phyloP scores from a whole-genome alignment of 768 basidiomycete genomes.

The Pleurotus djamor region DNA sequence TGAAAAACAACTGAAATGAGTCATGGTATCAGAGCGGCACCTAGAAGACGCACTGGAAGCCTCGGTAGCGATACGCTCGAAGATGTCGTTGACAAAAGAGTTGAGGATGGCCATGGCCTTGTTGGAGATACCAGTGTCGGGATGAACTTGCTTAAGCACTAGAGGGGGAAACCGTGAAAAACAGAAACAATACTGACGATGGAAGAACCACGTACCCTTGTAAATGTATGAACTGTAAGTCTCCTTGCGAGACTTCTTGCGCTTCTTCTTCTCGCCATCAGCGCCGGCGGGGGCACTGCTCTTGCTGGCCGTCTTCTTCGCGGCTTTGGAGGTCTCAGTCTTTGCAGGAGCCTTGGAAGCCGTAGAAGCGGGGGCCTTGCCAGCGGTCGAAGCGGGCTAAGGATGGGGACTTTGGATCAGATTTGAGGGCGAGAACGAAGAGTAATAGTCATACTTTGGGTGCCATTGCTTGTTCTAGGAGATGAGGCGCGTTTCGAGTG shows the following conservation, averaged over 20 bases:
- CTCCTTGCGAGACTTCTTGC: slow-evolving; percentile 78
- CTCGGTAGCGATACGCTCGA: slow-evolving; percentile 88
- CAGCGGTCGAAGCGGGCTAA: slow-evolving; percentile 71
- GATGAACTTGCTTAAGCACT: slow-evolving; percentile 98
- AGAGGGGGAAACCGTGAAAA: background rate
- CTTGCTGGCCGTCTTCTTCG: slow-evolving; percentile 64
- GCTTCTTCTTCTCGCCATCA: slow-evolving; percentile 77
- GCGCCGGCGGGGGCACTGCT: slow-evolving; percentile 35
- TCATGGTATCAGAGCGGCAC: background rate
- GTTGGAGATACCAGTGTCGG: slow-evolving; percentile 98
- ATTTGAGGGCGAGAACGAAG: background rate
- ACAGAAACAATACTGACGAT: background rate
- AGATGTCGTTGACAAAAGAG: slow-evolving; percentile 93
- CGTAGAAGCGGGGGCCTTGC: slow-evolving; percentile 65
- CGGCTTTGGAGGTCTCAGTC: slow-evolving; percentile 43
- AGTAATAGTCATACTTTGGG: slow-evolving; percentile 27
- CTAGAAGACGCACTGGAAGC: slow-evolving; percentile 67
- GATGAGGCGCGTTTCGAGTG: too few species aligned
- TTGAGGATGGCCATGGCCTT: slow-evolving; percentile 93
- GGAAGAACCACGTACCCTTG: slow-evolving; percentile 47
- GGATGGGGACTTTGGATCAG: slow-evolving; percentile 11
- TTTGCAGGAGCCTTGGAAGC: slow-evolving; percentile 65
- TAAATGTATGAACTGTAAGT: slow-evolving; percentile 87
- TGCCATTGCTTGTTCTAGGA: slow-evolving; percentile 21
- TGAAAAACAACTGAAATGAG: slow-evolving; percentile 21